These are phyloP conservation scores for Phytopythium cucurbitacearum DNA, from an alignment of 352 stramenopile genomes.

Conservation along the genomic window DNA sequence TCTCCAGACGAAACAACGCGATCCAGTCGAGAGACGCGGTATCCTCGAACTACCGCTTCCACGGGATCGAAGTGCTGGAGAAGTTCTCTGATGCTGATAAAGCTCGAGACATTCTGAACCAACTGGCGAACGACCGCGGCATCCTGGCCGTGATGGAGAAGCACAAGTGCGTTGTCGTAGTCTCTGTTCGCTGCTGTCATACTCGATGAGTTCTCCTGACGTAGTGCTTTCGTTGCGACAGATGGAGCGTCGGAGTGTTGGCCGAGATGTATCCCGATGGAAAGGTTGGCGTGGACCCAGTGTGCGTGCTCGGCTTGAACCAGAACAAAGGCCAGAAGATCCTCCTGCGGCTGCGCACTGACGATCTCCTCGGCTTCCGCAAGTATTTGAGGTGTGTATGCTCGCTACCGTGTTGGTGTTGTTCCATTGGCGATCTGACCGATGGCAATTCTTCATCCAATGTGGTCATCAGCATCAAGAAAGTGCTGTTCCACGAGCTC, in stretches of 20 bases:
- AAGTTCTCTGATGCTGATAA: constrained; percentile 47
- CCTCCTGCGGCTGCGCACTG: constrained; percentile 90
- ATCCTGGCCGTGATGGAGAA: constrained; percentile 88
- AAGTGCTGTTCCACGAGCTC: constrained; percentile 94
- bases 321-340: constrained; percentile 95
- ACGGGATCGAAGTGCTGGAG: constrained; percentile 57
- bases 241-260: constrained; percentile 83
- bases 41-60: constrained; percentile 57
- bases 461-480: constrained; percentile 66
- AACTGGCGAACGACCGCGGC: constrained; percentile 82
- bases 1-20: constrained; percentile 42
- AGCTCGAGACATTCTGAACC: constrained; percentile 77
- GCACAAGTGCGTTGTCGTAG: constrained; percentile 53
- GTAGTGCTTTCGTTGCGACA: constrained; percentile 9
- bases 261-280: constrained; percentile 89
- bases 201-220: neutral
- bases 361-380: constrained; percentile 92
- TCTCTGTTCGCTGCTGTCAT: neutral
- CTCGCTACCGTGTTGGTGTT: neutral
- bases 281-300: constrained; percentile 85
- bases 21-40: constrained; percentile 32
- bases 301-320: constrained; percentile 92
- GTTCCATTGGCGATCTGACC: neutral
- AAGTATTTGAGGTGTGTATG: constrained; percentile 69
- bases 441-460: neutral